Base-by-base conservation (phyloP, 2,329 filamentous ascomycete genomes). In the Scleromitrula shiraiana region DNA sequence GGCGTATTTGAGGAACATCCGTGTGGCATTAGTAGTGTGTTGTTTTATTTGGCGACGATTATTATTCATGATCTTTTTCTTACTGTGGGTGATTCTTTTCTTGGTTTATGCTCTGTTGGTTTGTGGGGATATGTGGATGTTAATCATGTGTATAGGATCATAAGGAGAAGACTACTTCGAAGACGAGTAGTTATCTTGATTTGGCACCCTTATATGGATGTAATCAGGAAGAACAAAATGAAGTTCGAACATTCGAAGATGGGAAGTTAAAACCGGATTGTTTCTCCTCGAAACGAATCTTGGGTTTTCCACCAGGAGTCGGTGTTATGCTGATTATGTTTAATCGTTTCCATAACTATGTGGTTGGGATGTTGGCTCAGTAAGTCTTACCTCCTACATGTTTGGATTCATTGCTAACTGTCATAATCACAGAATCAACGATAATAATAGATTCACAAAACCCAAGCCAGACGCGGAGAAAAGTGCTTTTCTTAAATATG, bases 341-440 rank as follows among this genome's bases (percentile, higher is more conserved):
- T 67, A 84, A 83, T 59, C 68, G 80, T 40, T 61, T 58, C 70
- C 91, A 96, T 67, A 96, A 97, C 67, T 76, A 93, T 55, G 79
- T 89, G 0, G 89, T 86, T 1, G 77, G 81, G 46, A 84, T 91
- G 52, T 70, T 96, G 15, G 85, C 85, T 0, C 69, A 75, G 60
- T 63, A 47, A 55, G 59, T 56, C 10, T 22, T 22, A 7, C 26
- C n/a, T 6, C 9, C 15, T 17, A 9, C 5, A 2, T 29, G 0
- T 27, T 14, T 29, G n/a, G 7, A 10, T 2, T 30, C 20, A n/a
- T 15, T 4, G 15, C 48, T 55, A 19, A 56, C 20, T 32, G 29
- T n/a, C 8, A 4, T 17, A 27, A 32, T 5, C 15, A n/a, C 30
- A 61, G 58, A n/a, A 91, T 96, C 66, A 95, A 96, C 59, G 90